Base-by-base conservation (phyloP, 805 yeast genomes). In the Candida mattraensis region DNA sequence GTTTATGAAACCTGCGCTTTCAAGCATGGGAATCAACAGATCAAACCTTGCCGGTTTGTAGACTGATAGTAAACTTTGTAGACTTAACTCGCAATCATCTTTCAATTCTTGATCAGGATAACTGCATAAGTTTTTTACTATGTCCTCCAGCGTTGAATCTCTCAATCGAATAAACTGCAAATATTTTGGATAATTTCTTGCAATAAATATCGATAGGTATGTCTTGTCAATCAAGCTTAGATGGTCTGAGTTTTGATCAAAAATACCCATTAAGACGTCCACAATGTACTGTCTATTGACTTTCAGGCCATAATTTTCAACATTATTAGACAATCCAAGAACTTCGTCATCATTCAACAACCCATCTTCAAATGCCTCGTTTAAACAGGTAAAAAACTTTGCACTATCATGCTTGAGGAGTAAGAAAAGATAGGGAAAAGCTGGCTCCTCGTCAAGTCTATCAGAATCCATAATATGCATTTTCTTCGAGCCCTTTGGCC, bases 331-430 rank as follows among this genome's bases (percentile, higher is more conserved):
- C 13, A 45, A 37, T 8, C 53, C 48, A 2, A 53, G 51, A 3
- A 61, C 54, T 18, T 65, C 72, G 28, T 76, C 79, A 14, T 79
- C 87, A 56, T 88, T 87, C 37, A 91, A 58, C 26, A 75, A 66
- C 0, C 83, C 63, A 54, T 87, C 95, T 54, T 91, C 97, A 53
- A 91, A 80, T 7, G 84, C 83, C 55, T 85, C 95, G 56, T 87
- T 83, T 39, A 93, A 57, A 12, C 85, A 73, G 0, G 81, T 66
- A 22, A 89, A 69, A 61, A 81, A 74, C 24, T 72, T 73, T n/a
- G 72, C 64, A 4, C 83, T 67, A 44, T 83, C 73, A 46, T 59
- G 70, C 24, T 65, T 63, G n/a, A 87, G 55, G 11, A 88, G 62
- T 9, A 69, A 45, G 26, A 64, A 67, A n/a, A 88, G 60, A 50